Base-by-base conservation (phyloP, 2,329 filamentous ascomycete genomes). In the Fusarium floridanum region DNA sequence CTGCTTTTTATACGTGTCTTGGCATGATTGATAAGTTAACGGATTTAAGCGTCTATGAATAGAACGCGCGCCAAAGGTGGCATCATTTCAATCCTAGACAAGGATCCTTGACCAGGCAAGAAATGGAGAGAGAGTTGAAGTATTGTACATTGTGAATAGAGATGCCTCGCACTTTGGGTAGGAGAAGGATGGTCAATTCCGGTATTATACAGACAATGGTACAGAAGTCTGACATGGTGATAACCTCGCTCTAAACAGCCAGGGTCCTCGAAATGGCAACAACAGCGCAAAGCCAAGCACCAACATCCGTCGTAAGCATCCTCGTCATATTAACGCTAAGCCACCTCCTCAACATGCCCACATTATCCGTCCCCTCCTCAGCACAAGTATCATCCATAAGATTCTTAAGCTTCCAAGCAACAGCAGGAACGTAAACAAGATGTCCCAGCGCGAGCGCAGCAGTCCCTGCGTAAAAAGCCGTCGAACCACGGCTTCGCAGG, bases 241-340 rank as follows among this genome's bases (percentile, higher is more conserved):
- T 50, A 27, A 29, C 16, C 45, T 50, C 45, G 10, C 14, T 27
- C 27, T 27, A 62, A 20, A 73, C 32, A 36, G 63, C 36, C 57
- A 81, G 41, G 4, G 79, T 80, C 67, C 73, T 81, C 1, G 76
- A 75, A 24, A 80, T 75, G 36, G 80, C 82, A 61, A 82, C 78
- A 14, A 78, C 39, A 56, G 78, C 79, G 55, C 81, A 82, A 32
- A 80, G 32, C 81, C 81, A 84, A 34, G 81, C 82, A 6, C 70
- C 78, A 68, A 83, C 10, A 70, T 83, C 83, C 17, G 78, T 79
- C 45, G 82, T 84, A 72, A 80, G 45, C 71, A 80, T 80, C 72
- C 83, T 77, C 60, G 73, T 34, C 34, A 74, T 57, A 17, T 84
- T 84, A 6, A 81, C 79, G 53, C 56, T 11, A 61, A 84, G 37